phyloP scores from a whole-genome alignment of 805 yeast species.

The Metschnikowia picachoensis region DNA sequence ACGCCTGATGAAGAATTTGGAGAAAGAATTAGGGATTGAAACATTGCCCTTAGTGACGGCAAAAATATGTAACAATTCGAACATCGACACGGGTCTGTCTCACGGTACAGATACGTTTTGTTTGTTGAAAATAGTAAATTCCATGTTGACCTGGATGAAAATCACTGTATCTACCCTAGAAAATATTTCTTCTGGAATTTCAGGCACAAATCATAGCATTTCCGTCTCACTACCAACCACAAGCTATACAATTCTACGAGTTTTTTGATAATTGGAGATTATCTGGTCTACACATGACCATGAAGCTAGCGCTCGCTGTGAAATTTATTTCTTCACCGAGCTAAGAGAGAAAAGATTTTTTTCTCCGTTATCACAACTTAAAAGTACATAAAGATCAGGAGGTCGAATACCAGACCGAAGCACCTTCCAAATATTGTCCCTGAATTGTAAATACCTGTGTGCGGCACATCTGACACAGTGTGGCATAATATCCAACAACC shows the following conservation, averaged over 20 bases:
- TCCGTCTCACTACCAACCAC: constrained; percentile 24
- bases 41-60: constrained; percentile 27
- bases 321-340: no score
- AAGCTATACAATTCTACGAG: constrained; percentile 19
- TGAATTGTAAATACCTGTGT: no score
- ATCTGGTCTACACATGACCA: no score
- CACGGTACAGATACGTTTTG: constrained; percentile 18
- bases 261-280: no score
- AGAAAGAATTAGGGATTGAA: constrained; percentile 33
- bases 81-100: not conserved
- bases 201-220: constrained; percentile 2
- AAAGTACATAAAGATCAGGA: no score
- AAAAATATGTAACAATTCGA: not conserved
- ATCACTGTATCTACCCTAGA: constrained; percentile 25
- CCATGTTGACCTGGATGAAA: constrained; percentile 20
- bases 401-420: no score
- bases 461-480: no score
- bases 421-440: no score
- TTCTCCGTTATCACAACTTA: no score
- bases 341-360: no score
- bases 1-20: constrained; percentile 26
- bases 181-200: constrained; percentile 15
- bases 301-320: no score
- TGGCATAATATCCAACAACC: no score
- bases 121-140: constrained; percentile 31